Percentiles rank a stretch among this genome's conserved stretches.
Evolutionary conservation across 2,329 filamentous ascomycete genomes (phyloP).

Genomic region (Periconia sp.): DNA sequence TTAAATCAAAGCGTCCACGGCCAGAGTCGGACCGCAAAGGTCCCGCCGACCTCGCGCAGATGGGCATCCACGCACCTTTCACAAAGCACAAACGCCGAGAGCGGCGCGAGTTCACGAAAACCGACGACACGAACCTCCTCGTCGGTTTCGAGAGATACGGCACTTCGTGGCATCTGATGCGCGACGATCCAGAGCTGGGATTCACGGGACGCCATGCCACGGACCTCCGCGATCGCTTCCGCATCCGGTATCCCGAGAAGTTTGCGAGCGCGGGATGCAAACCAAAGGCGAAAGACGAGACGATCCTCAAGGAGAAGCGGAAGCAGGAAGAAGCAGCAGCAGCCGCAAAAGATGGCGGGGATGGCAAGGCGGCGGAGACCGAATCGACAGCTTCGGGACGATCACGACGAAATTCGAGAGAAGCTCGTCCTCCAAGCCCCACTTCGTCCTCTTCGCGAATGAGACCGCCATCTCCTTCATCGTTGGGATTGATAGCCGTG

Average conservation of each 20-base stretch:
- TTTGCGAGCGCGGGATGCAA: constrained; percentile 55
- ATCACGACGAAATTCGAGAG: too few relatives aligned
- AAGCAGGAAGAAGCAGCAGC: background rate
- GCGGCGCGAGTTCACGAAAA: constrained; percentile 57
- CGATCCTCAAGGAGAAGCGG: constrained; percentile 18
- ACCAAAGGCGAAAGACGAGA: constrained; percentile 35
- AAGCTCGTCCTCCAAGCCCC: too few relatives aligned
- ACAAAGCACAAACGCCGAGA: constrained; percentile 54
- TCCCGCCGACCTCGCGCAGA: constrained; percentile 37
- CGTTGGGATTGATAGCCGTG: too few relatives aligned
- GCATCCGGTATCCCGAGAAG: constrained; percentile 60
- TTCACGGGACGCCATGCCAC: constrained; percentile 55
- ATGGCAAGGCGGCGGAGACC: background rate
- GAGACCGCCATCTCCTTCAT: too few relatives aligned
- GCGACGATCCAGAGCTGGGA: constrained; percentile 55
- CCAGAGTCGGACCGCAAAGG: constrained; percentile 23
- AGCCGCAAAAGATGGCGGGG: background rate
- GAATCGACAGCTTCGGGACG: too few relatives aligned
- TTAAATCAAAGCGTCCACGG: constrained; percentile 6
- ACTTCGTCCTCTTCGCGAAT: too few relatives aligned
- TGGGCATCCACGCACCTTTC: constrained; percentile 55
- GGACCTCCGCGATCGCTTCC: constrained; percentile 64
- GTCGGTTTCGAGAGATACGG: constrained; percentile 62
- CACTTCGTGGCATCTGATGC: constrained; percentile 62
- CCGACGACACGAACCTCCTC: constrained; percentile 61